Conservation (phyloP, 345 rosid genomes). For the Durio zibethinus region DNA sequence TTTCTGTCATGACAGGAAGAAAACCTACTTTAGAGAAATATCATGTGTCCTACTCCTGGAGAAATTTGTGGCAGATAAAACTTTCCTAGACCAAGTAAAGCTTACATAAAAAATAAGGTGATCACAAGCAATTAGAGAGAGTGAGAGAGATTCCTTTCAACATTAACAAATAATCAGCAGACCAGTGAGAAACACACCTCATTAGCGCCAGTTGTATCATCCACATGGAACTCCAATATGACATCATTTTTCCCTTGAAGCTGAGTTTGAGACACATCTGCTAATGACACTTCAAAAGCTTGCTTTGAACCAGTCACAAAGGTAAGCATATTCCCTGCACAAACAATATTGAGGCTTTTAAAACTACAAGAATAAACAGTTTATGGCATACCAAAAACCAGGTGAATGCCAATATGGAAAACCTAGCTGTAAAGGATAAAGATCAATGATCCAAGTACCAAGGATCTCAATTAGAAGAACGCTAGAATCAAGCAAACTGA, state of each 20-base stretch:
- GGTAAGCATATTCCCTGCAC: constrained; percentile 79
- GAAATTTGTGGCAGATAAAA: not conserved
- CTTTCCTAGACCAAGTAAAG: not conserved
- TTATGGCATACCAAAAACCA: not conserved
- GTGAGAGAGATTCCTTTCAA: not conserved
- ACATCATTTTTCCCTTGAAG: constrained; percentile 95
- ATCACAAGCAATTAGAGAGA: not conserved
- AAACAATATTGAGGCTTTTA: constrained; percentile 3
- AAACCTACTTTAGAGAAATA: constrained; percentile 3
- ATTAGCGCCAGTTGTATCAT: constrained; percentile 96
- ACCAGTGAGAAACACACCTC: constrained; percentile 48
- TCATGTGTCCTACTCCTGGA: not conserved
- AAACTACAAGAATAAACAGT: not conserved
- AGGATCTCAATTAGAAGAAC: not conserved
- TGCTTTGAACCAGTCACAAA: constrained; percentile 77
- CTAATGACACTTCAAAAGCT: constrained; percentile 90
- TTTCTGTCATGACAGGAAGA: constrained; percentile 47
- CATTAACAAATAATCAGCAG: not conserved
- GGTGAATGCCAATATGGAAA: not conserved
- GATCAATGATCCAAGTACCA: not conserved
- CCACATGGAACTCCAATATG: constrained; percentile 88
- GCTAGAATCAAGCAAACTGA: not conserved
- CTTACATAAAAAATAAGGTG: not conserved
- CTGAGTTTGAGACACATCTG: constrained; percentile 91
- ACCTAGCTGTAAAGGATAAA: not conserved